Base-by-base conservation (phyloP, 768 basidiomycete genomes). In the Psilocybe sp. region DNA sequence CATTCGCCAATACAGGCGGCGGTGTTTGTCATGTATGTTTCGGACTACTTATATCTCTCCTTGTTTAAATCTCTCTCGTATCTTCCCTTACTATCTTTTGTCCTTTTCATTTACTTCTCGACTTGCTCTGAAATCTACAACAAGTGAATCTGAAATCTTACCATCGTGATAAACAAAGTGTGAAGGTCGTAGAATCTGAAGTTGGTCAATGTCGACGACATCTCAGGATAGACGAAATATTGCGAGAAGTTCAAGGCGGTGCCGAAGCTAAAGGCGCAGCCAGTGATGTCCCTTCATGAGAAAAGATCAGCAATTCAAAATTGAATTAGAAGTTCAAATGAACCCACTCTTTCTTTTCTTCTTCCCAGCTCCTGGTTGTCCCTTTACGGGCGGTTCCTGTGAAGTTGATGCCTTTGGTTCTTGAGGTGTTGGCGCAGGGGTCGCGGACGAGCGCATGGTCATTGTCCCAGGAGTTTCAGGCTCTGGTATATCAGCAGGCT, bases 281-380 rank as follows among this genome's bases (percentile, higher is more conserved):
- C 40, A 71, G 52, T 32, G 71, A 73, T 44, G 69, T 68, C 39
- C 74, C 75, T 72, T 57, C 4, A 28, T 28, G 23, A 28, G 7
- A 28, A 28, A 28, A 28, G 4, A 28, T 7, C 7, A 28, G 23
- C 23, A 28, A 4, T 3, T 28, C 23, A 12, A 55, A 15, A 16
- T 14, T 19, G 9, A 49, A 40, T 42, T 35, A 9, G 28, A 59
- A 28, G 28, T 40, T 31, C 19, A 39, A 31, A 37, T 35, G 33
- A n/a, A 70, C 84, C 49, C 64, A 84, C 89, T 81, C 74, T 90
- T 91, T 63, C 80, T 81, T 69, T 86, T 92, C 71, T 87, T 89
- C 63, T 81, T 88, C 18, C 78, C 78, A 13, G 69, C 78, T 2
- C 79, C 82, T 2, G 74, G 60, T 1, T 72, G 69, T 4, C 72